phyloP scores from a whole-genome alignment of 345 rosid species.

The Punica granatum region DNA sequence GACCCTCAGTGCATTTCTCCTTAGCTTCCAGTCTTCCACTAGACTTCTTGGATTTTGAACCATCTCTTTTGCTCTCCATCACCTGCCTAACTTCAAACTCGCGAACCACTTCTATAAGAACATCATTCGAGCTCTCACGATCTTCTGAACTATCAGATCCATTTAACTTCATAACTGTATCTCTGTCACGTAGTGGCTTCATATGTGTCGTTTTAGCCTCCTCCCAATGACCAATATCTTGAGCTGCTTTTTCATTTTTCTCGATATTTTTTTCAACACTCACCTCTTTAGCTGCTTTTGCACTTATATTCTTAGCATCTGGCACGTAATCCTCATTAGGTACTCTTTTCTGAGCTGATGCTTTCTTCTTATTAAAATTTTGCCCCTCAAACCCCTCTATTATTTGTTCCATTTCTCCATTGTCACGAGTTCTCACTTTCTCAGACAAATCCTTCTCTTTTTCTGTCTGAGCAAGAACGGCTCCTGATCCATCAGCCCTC shows the following conservation, averaged over 20 bases:
- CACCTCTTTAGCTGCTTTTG: conserved; percentile 29
- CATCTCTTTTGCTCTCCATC: conserved; percentile 27
- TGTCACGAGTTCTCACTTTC: conserved; percentile 24
- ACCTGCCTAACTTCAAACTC: conserved; percentile 22
- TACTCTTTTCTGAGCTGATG: conserved; percentile 17
- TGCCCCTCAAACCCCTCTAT: conserved; percentile 25
- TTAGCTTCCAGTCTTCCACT: conserved; percentile 23
- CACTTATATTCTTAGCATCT: conserved; percentile 15
- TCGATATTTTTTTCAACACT: conserved; percentile 21
- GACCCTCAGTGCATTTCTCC: conserved; percentile 32
- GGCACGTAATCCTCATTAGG: conserved; percentile 19
- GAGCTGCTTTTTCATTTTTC: conserved; percentile 27
- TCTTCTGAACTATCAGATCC: conserved; percentile 25
- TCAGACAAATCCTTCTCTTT: conserved; percentile 23
- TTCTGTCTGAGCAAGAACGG: conserved; percentile 29
- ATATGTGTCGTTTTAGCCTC: conserved; percentile 27
- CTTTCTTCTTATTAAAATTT: conserved; percentile 13
- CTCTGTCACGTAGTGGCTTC: conserved; percentile 20
- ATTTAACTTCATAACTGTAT: conserved; percentile 27
- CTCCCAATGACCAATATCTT: conserved; percentile 29
- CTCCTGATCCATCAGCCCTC: conserved; percentile 38
- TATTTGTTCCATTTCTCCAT: conserved; percentile 29
- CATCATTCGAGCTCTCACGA: conserved; percentile 24
- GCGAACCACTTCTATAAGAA: conserved; percentile 21
- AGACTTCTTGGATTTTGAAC: conserved; percentile 17